Conservation (phyloP, 1,284 basidiomycete genomes). For the Cryptococcus sp. region DNA sequence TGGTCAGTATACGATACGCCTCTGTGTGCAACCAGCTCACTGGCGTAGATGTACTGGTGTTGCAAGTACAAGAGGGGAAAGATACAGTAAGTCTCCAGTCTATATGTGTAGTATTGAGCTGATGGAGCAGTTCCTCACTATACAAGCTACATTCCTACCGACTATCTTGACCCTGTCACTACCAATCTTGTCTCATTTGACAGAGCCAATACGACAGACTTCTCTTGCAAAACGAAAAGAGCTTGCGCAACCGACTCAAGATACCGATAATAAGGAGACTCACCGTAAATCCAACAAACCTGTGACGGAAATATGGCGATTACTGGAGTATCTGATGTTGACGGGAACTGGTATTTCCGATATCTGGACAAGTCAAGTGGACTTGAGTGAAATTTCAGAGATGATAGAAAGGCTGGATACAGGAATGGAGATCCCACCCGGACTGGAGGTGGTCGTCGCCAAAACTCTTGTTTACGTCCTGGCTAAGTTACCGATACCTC, state of each 20-base stretch:
- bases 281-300: constrained; percentile 13
- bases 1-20: constrained; percentile 15
- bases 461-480: constrained; percentile 30
- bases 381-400: constrained; percentile 9
- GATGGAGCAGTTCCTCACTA: constrained; percentile 32
- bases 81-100: constrained; percentile 23
- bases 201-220: constrained; percentile 17
- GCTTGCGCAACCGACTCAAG: constrained; percentile 3
- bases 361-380: constrained; percentile 18
- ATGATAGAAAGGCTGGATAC: constrained; percentile 17
- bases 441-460: constrained; percentile 3
- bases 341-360: constrained; percentile 8
- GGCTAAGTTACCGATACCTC: constrained; percentile 18
- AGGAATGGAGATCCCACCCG: background rate
- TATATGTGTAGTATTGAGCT: background rate
- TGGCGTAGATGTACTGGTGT: constrained; percentile 35
- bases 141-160: constrained; percentile 30
- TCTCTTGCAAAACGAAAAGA: constrained; percentile 23
- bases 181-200: constrained; percentile 19
- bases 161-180: constrained; percentile 32
- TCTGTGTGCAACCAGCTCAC: background rate
- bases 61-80: constrained; percentile 34
- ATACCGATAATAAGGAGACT: background rate
- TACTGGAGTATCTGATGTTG: constrained; percentile 38
- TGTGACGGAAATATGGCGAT: constrained; percentile 32